Base-by-base conservation (phyloP, 2,329 filamentous ascomycete species). In the Botryotinia calthae region DNA sequence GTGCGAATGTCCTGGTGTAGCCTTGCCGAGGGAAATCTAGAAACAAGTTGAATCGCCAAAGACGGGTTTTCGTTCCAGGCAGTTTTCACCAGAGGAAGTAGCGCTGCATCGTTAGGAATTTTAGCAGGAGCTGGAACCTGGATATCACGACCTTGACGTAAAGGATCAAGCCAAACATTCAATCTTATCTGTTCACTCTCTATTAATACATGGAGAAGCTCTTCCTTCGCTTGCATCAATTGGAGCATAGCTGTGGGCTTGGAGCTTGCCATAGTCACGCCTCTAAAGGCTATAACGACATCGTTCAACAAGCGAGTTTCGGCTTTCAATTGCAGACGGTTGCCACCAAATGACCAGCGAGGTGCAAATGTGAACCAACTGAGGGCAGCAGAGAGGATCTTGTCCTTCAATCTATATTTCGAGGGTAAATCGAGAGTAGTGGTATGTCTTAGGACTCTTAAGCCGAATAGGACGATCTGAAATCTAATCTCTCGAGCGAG, bases 291-390 rank as follows among this genome's bases (percentile, higher is more conserved):
- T 18, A 83, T 81, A 66, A 91, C 85, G 51, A 98, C 90, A 80
- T 98, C 94, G 10, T 87, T 87, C 56, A 98, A 87, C 28, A 97
- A 85, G 76, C 92, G 91, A 48, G 94, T 89, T 82, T 99, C 96
- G 0, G 97, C 95, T 84, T 97, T 98, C 69, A 98, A 86, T 81
- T 99, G 96, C 25, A 99, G 84, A 66, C 93, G 88, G 80, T 98
- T 99, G 78, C 95, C 96, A 72, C 96, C 96, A 82, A 96, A 98
- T 0, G 96, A 97, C 95, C 96, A 99, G 76, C 90, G 89, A 22
- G 95, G 93, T 9, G 93, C 85, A 76, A 90, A 88, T 56, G 87
- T 89, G 82, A 99, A 99, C 97, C 97, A 99, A 74, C 88, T 90
- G 46, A 99, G 85, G 22, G 90, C 95, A 44, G 94, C 94, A 9